Base-by-base conservation (phyloP, 352 stramenopile species). In the Paralagenidium karlingii region DNA sequence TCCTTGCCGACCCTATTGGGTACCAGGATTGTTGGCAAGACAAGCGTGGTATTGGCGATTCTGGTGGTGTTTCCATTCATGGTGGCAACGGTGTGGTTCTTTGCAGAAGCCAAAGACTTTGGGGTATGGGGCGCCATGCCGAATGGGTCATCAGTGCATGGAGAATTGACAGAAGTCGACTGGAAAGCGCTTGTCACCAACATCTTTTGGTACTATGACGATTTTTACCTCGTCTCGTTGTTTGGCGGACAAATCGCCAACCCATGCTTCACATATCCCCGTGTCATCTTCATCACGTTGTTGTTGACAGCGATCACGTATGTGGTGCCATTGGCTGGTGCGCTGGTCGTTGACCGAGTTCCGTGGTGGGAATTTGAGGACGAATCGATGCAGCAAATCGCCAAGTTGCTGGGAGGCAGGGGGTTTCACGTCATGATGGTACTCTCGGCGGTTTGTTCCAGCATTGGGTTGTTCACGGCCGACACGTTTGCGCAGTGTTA, bases 401-500 rank as follows among this genome's bases (percentile, higher is more conserved):
- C 61, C 9, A 55, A 82, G 16, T 64, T 84, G 30, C 76, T 68
- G 16, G 86, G 64, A 9, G 65, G 85, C 25, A 48, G 55, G 12
- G 86, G 68, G 55, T 58, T 97, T 6, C 76, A 70, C 31, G 57
- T 49, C 10, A 87, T 86, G 67, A 74, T 85, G 30, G 58, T 94
- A 5, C 60, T 87, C 38, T 60, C 77, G 6, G 68, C 74, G 3
- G 66, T 67, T 15, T 69, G 85, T 24, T 68, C 55, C 7, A 82
- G 88, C 38, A 63, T 95, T 38, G 85, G 71, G 10, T 54, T 94
- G 38, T 95, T 91, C 53, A 64, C 82, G 55, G 71, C 78, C 13
- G 82, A 94, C 53, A 82, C 96, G 49, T 87, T 68, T 15, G 62
- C 60, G 8, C 81, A 95, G 48, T 61, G 79, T 15, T 94, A 79